Conservation (phyloP, 1,284 basidiomycete genomes). For the Irpex sp. region DNA sequence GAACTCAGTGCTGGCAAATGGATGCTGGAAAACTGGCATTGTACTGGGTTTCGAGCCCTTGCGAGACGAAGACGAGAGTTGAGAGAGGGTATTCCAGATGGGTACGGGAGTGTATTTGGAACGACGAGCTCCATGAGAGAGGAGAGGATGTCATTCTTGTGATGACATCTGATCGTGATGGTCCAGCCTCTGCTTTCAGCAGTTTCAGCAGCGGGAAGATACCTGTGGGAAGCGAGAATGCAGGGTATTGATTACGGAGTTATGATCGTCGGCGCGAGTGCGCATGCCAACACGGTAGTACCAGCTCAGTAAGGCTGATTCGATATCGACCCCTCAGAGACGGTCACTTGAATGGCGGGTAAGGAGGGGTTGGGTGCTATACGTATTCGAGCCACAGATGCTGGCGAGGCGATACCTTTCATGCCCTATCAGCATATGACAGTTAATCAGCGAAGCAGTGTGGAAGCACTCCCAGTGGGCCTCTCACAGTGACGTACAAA, state of each 20-base stretch:
- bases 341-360: too few relatives aligned
- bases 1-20: slow-evolving; percentile 1
- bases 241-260: background rate
- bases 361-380: background rate
- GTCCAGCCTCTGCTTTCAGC: background rate
- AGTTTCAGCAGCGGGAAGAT: background rate
- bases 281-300: background rate
- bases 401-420: background rate
- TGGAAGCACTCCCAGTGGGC: background rate
- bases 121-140: background rate
- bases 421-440: background rate
- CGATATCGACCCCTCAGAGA: too few relatives aligned
- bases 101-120: background rate
- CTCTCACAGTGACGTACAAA: background rate
- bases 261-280: background rate
- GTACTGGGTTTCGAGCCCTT: background rate
- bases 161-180: background rate
- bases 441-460: background rate
- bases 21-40: slow-evolving; percentile 7
- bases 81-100: background rate
- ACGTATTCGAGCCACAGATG: background rate
- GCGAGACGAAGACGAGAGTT: background rate
- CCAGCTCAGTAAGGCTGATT: too few relatives aligned
- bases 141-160: background rate
- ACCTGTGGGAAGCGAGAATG: background rate